Base-by-base conservation (phyloP, 2,329 filamentous ascomycete genomes). In the Epicoccum nigrum region DNA sequence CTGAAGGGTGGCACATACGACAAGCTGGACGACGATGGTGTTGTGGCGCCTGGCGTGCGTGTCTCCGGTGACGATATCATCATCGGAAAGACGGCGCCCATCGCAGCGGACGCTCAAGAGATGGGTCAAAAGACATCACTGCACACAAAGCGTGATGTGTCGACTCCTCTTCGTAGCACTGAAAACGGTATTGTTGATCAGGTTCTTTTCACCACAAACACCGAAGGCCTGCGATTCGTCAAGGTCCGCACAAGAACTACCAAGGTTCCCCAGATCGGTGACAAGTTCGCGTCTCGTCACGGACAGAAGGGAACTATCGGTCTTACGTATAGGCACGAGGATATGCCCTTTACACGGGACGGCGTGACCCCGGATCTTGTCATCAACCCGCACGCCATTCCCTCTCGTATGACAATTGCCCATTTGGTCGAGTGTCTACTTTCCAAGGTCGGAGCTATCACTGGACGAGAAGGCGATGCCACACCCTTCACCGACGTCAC, bases 321-420 rank as follows among this genome's bases (percentile, higher is more conserved):
- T 85, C 93, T 99, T 60, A 97, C 94, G 1, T 99, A 95, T 76
- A 86, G 93, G 41, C 90, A 96, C 65, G 94, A 99, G 75, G 95
- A 99, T 70, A 99, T 99, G 95, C 95, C 95, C 0, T 99, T 99
- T 75, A 94, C 91, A 3, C 81, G 86, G 30, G 91, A 97, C 72
- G 94, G 95, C 65, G 84, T 99, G 45, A 89, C 88, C 0, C 94
- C 95, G 0, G 95, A 99, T 75, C 83, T 99, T 58, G 97, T 99
- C 75, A 97, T 99, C 81, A 99, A 99, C 76, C 94, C 94, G 1
- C 94, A 99, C 82, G 95, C 94, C 71, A 99, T 99, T 83, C 94
- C 94, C 0, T 99, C 94, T 47, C 94, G 94, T 85, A 99, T 99
- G 94, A 99, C 95, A 2, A 99, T 99, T 86, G 94, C 94, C 66